Base-by-base conservation (phyloP, 805 yeast species). In the Yarrowia keelungensis region DNA sequence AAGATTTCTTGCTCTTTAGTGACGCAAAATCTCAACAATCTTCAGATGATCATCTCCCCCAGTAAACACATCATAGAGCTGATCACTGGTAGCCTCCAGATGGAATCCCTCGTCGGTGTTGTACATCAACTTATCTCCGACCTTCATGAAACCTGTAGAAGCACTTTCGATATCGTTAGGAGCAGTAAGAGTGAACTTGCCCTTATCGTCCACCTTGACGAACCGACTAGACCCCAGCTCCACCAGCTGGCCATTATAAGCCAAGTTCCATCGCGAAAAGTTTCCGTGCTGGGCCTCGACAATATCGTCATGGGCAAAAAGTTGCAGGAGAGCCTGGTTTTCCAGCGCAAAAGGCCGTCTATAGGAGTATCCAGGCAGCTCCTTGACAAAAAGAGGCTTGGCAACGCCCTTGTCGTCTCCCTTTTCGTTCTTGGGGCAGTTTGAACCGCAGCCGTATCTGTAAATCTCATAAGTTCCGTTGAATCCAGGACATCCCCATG, bases 401-500 rank as follows among this genome's bases (percentile, higher is more conserved):
- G 61, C 46, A 2, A 39, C 38, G 2, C 61, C 61, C 61, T 54
- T 54, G 7, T 54, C 46, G 46, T 54, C 61, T 38, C 58, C 58
- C 8, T 53, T 8, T 11, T 53, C 58, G 16, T 53, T 53, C 2
- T 16, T 16, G 8, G 61, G 46, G 15, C 61, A 54, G 22, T 41
- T 41, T 14, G 46, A 39, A 19, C 61, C 61, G 12, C 61, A 54
- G 14, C 61, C 61, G 35, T 54, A 54, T 19, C 61, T 19, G 61
- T 54, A 41, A 5, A 54, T 54, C 1, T 54, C 36, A 8, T 41
- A 54, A 19, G 61, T 54, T 3, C 61, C 61, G 35, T 54, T 54
- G 46, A 38, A 54, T 2, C 61, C 61, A 35, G 61, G 61, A 54
- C 61, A 54, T 14, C 46, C 61, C 61, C 61, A 54, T 3, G 61